These are phyloP conservation scores for Conoideocrella luteorostrata DNA, from an alignment of 2,329 filamentous ascomycete genomes.

Conservation along the genomic window DNA sequence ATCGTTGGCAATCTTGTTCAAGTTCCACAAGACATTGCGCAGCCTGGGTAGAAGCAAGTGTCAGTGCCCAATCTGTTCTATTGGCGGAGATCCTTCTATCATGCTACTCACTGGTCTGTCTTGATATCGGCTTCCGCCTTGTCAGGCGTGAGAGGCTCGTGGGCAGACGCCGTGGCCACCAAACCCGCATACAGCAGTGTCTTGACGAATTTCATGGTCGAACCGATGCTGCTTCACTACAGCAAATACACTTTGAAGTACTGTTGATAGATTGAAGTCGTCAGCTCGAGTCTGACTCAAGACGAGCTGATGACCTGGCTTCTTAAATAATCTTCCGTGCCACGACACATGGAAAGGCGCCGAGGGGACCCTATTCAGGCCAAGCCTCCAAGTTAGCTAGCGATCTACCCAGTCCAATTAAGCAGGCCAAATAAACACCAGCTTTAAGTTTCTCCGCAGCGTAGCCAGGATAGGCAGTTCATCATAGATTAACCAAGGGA, in stretches of 20 bases:
- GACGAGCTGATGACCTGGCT: no score
- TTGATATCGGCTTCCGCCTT: conserved; percentile 33
- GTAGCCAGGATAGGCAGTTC: background rate
- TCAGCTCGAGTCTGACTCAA: background rate
- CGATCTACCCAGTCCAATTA: no score
- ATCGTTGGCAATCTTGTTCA: conserved; percentile 46
- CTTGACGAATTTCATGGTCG: conserved; percentile 16
- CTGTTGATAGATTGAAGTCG: no score
- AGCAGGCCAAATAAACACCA: no score
- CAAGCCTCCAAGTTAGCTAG: no score
- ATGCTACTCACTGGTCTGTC: conserved; percentile 26
- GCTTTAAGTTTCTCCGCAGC: background rate
- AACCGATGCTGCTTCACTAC: no score
- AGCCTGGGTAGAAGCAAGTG: conserved; percentile 30
- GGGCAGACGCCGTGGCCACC: conserved; percentile 17
- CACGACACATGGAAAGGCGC: no score
- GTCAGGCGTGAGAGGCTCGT: conserved; percentile 29
- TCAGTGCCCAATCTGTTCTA: background rate
- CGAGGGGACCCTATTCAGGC: no score
- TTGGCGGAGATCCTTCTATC: background rate
- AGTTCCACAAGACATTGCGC: conserved; percentile 44
- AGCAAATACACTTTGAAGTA: no score
- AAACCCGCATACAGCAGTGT: conserved; percentile 10
- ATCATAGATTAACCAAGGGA: no score
- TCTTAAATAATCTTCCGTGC: no score